Evolutionary conservation across 1,139 yeast species (phyloP).

Genomic region (Candida sojae): DNA sequence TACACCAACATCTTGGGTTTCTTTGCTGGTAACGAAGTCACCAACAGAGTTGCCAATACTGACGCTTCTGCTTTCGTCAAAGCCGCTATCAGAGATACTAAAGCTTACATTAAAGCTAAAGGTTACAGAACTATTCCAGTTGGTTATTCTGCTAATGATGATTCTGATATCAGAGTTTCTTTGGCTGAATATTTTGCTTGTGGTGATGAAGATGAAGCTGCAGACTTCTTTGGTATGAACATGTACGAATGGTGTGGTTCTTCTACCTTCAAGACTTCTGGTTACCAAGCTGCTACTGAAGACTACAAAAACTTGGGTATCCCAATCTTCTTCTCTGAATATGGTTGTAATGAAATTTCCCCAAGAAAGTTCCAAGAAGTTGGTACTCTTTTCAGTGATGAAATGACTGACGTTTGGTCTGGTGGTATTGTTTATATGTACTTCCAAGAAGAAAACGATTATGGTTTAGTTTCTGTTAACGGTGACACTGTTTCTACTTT

Average conservation of each 20-base stretch:
- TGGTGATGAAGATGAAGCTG: slow-evolving; percentile 64
- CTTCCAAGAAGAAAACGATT: slow-evolving; percentile 77
- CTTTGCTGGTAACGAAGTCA: slow-evolving; percentile 92
- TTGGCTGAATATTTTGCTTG: slow-evolving; percentile 85
- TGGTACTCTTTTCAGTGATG: slow-evolving; percentile 55
- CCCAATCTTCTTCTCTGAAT: slow-evolving; percentile 89
- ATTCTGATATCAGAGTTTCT: slow-evolving; percentile 63
- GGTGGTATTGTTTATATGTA: slow-evolving; percentile 93
- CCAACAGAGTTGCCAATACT: slow-evolving; percentile 70
- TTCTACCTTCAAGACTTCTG: slow-evolving; percentile 63
- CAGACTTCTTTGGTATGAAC: slow-evolving; percentile 92
- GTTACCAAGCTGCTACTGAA: slow-evolving; percentile 71
- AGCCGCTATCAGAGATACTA: slow-evolving; percentile 86
- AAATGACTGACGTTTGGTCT: slow-evolving; percentile 84
- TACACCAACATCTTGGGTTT: slow-evolving; percentile 82
- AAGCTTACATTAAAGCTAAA: slow-evolving; percentile 66
- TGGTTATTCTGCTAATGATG: slow-evolving; percentile 90
- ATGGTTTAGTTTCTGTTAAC: slow-evolving; percentile 69
- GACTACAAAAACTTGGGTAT: slow-evolving; percentile 71
- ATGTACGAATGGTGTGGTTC: slow-evolving; percentile 96
- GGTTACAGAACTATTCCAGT: slow-evolving; percentile 76
- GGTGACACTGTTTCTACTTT: slow-evolving; percentile 40
- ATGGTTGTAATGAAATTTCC: slow-evolving; percentile 72
- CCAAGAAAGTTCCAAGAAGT: slow-evolving; percentile 80
- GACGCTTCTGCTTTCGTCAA: slow-evolving; percentile 84